A percentile compares a stretch with the other conserved stretches of the same genome.
Evolutionary conservation across 106 monocot species (phyloP).

Genomic region (Dendrobium nobile): DNA sequence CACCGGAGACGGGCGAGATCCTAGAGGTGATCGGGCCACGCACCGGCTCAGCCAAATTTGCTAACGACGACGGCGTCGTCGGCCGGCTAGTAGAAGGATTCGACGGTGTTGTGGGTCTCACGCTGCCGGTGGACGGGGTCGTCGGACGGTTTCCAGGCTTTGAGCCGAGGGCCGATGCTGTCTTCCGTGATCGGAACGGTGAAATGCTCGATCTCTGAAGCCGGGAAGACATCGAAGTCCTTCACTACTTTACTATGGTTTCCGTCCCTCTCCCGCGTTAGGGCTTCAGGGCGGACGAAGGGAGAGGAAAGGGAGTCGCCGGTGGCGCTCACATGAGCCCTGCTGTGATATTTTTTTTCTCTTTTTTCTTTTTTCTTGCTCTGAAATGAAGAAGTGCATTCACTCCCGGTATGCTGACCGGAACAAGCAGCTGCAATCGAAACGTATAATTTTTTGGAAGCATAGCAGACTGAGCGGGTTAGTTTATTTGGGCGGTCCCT

Average conservation of each 20-base stretch:
- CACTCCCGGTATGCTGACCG: background rate
- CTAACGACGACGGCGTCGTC: slow-evolving; percentile 25
- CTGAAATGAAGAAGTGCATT: background rate
- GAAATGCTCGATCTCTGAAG: slow-evolving; percentile 78
- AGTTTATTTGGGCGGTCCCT: too few relatives aligned
- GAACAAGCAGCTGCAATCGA: background rate
- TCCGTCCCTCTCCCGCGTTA: background rate
- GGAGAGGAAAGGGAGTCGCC: too few relatives aligned
- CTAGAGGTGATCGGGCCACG: slow-evolving; percentile 8
- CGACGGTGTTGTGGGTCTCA: slow-evolving; percentile 13
- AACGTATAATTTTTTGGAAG: background rate
- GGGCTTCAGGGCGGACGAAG: background rate
- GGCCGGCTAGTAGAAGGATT: slow-evolving; percentile 17
- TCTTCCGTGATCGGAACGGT: slow-evolving; percentile 66
- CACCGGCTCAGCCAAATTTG: background rate
- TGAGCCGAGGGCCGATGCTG: slow-evolving; percentile 12
- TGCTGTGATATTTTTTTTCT: background rate
- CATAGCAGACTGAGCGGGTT: background rate
- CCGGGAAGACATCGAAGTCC: slow-evolving; percentile 34
- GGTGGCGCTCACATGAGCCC: background rate
- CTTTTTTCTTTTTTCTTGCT: too few relatives aligned
- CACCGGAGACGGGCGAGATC: slow-evolving; percentile 18
- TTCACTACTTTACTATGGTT: background rate
- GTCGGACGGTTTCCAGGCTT: slow-evolving; percentile 36
- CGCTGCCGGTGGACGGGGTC: slow-evolving; percentile 31